Conservation (phyloP, 2,329 filamentous ascomycete genomes). For the Paradendryphiella salina region DNA sequence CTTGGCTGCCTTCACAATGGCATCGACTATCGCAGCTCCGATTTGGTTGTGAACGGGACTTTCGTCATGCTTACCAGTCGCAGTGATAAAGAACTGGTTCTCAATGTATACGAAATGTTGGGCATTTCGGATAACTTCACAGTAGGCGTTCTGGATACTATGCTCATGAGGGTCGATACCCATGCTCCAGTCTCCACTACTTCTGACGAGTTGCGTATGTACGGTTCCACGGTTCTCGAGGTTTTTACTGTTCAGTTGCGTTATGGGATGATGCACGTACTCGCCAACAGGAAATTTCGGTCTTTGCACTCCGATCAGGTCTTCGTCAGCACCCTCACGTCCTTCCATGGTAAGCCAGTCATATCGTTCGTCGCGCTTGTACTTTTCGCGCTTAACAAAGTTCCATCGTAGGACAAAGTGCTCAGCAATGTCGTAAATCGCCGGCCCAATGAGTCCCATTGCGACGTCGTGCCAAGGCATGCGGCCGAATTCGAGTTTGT, state of each 20-base stretch:
- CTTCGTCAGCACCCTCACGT: conserved; percentile 75
- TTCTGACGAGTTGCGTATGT: conserved; percentile 83
- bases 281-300: conserved; percentile 87
- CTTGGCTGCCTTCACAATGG: conserved; percentile 76
- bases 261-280: conserved; percentile 79
- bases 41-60: conserved; percentile 84
- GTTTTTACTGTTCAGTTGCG: conserved; percentile 68
- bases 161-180: conserved; percentile 78
- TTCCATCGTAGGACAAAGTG: conserved; percentile 97
- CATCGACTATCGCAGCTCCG: conserved; percentile 86
- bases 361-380: conserved; percentile 82
- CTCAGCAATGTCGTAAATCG: conserved; percentile 91
- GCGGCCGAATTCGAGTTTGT: conserved; percentile 85
- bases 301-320: conserved; percentile 83
- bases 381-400: conserved; percentile 95
- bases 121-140: conserved; percentile 80
- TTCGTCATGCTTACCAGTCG: conserved; percentile 81
- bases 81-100: conserved; percentile 92
- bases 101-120: conserved; percentile 97
- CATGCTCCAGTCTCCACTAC: conserved; percentile 90
- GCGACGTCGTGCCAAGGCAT: conserved; percentile 99
- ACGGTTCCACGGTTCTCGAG: conserved; percentile 67
- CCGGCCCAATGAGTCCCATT: conserved; percentile 87
- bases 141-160: conserved; percentile 85
- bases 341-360: conserved; percentile 85